Percentiles rank a stretch among this genome's conserved stretches.
Conservation (phyloP, 768 basidiomycete species). For the Agaricus blazei region DNA sequence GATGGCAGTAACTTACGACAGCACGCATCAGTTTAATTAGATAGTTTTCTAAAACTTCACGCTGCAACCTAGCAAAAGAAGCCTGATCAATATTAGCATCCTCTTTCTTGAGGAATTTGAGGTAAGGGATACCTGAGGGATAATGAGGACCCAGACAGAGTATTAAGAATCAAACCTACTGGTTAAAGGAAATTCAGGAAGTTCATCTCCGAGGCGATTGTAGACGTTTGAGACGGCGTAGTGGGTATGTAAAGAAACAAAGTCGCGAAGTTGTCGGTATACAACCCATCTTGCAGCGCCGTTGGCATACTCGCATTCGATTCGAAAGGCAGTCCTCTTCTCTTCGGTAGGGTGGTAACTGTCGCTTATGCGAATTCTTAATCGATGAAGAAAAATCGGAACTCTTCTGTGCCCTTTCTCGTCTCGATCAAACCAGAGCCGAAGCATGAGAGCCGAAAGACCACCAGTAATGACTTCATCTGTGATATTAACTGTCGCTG, state of each 20-base stretch:
- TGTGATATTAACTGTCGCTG: constrained; percentile 63
- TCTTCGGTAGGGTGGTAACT: constrained; percentile 77
- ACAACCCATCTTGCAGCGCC: constrained; percentile 91
- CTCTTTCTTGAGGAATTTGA: constrained; percentile 77
- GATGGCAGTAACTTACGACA: constrained; percentile 54
- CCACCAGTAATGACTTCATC: constrained; percentile 81
- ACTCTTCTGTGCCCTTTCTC: constrained; percentile 79
- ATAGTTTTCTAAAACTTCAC: constrained; percentile 83
- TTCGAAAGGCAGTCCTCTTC: constrained; percentile 77
- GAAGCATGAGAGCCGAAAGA: constrained; percentile 71
- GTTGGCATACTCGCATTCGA: constrained; percentile 96
- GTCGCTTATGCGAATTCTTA: constrained; percentile 82
- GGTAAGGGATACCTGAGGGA: constrained; percentile 68
- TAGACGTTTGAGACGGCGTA: constrained; percentile 83
- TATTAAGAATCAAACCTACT: constrained; percentile 33
- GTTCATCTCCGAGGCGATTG: constrained; percentile 61
- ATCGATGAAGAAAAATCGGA: constrained; percentile 72
- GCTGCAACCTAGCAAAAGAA: constrained; percentile 78
- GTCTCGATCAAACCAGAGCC: constrained; percentile 83
- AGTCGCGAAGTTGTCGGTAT: constrained; percentile 91
- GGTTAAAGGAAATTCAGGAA: constrained; percentile 90
- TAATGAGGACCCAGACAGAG: constrained; percentile 4
- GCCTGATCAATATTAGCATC: constrained; percentile 52
- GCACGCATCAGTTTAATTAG: constrained; percentile 83
- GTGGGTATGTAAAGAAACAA: constrained; percentile 84